A percentile compares a stretch with the other conserved stretches of the same genome.
phyloP scores from a whole-genome alignment of 2,329 filamentous ascomycete genomes.

The Arachnopeziza araneosa region DNA sequence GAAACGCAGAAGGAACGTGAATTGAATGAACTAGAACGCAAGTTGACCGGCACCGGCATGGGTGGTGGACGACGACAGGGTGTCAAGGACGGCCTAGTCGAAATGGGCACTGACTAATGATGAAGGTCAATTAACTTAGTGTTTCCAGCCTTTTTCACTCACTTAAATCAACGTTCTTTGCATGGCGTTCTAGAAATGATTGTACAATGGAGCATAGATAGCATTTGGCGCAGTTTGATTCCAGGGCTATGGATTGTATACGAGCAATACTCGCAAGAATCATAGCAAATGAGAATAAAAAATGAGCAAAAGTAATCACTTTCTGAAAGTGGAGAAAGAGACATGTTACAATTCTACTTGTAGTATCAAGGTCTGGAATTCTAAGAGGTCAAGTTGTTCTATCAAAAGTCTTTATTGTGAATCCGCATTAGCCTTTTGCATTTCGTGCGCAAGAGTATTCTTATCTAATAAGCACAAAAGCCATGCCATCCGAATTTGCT shows the following conservation, averaged over 20 bases:
- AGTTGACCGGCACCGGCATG: conserved; percentile 31
- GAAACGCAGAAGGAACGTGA: conserved; percentile 73
- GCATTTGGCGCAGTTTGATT: neutral
- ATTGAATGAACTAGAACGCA: conserved; percentile 64
- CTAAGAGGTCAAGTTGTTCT: neutral
- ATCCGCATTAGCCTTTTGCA: neutral
- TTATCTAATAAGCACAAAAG: neutral
- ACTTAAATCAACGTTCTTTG: neutral
- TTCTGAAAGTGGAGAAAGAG: neutral
- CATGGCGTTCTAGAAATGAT: neutral
- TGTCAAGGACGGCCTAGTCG: neutral
- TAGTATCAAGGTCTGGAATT: no score
- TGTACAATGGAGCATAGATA: neutral
- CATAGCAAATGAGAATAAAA: neutral
- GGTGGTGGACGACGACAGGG: neutral
- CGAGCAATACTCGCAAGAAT: neutral
- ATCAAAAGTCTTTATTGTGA: neutral
- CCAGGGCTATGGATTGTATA: neutral
- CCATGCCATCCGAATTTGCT: neutral
- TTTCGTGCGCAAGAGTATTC: neutral
- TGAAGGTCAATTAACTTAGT: neutral
- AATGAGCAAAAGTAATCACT: neutral
- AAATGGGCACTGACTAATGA: neutral
- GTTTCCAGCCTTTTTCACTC: neutral
- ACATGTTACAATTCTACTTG: no score